Base-by-base conservation (phyloP, 2,329 filamentous ascomycete genomes). In the Diaporthe eres region DNA sequence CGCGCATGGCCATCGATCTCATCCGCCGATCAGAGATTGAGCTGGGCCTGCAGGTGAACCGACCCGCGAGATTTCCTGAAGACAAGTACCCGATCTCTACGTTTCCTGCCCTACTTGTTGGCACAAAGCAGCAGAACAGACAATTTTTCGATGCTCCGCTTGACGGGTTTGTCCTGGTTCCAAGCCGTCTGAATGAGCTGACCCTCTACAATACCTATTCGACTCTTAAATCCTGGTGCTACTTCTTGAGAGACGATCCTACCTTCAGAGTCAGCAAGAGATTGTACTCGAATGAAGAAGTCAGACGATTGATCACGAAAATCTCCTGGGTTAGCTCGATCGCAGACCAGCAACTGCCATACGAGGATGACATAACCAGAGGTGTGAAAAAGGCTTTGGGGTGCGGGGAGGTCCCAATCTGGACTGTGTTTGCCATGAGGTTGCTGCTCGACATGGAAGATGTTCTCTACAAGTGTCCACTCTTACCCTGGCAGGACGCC, bases 21-120 rank as follows among this genome's bases (percentile, higher is more conserved):
- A 68, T 74, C 39, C 72, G 72, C 39, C 61, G 72, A 34, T 67
- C 60, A 17, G 72, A 74, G 60, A 47, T n/a, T 19, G 72, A 74
- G 31, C 28, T 74, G 60, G 37, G 25, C 19, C 25, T 74, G 19
- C 47, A 67, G 12, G 51, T 74, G 19, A 70, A 53, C 4, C 60
- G 60, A 7, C 72, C 72, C 12, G 39, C 25, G 22, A 65, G 72
- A 17, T 74, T 74, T n/a, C 72, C 72, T 9, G 72, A 47, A 15
- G 13, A 53, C 25, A 47, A 68, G n/a, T 74, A 67, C 13, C 72
- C 72, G n/a, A 61, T 74, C 34, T 58, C 47, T 42, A 58, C 39
- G 2, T 57, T 74, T 28, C 72, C 72, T 22, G 49, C 60, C 19
- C 25, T 74, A 28, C 61, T 74, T 9, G 49, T 74, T 15, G 60